Base-by-base conservation (phyloP, 1,284 basidiomycete genomes). In the Heterobasidion parviporum region DNA sequence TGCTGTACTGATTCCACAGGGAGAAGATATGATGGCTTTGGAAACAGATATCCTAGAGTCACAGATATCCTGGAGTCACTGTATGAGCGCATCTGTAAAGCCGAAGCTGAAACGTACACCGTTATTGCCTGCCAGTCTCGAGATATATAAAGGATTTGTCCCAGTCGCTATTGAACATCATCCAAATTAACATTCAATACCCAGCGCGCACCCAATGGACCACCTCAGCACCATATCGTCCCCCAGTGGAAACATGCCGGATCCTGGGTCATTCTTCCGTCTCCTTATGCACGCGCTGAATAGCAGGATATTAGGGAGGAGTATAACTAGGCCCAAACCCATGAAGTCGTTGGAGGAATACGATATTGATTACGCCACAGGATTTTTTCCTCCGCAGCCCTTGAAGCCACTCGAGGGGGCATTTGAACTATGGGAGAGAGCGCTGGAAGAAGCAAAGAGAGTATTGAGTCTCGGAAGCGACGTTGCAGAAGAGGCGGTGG, bases 341-440 rank as follows among this genome's bases (percentile, higher is more conserved):
- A 41, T 41, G 38, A 10, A 10, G n/a, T 41, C 38, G 12, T 41
- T 58, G 36, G 58, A 64, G 36, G 59, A 69, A 46, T 71, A 65
- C 61, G 67, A 71, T 50, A 64, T 72, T 52, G 64, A 71, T 56
- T 61, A 62, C 15, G 75, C 76, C 8, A 90, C 91, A 1, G 96
- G 96, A 1, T 98, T 98, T 75, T 80, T 98, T 60, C 96, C 96
- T 0, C 73, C 80, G 1, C 72, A 78, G 46, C 84, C 85, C 1
- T 74, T 95, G 7, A 75, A 77, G 14, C 76, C 74, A 32, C 76
- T 98, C 8, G 73, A 74, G 2, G 66, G 65, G 14, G 68, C 72
- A 18, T 93, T 82, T 64, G 73, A 73, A 8, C 65, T 85, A 2
- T 98, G 92, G 94, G 94, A 95, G 72, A 63, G 73, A 53, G 83